A percentile compares a stretch with the other conserved stretches of the same genome.
Conservation (phyloP, 768 basidiomycete genomes). For the Sistotremastrum niveocremeum region DNA sequence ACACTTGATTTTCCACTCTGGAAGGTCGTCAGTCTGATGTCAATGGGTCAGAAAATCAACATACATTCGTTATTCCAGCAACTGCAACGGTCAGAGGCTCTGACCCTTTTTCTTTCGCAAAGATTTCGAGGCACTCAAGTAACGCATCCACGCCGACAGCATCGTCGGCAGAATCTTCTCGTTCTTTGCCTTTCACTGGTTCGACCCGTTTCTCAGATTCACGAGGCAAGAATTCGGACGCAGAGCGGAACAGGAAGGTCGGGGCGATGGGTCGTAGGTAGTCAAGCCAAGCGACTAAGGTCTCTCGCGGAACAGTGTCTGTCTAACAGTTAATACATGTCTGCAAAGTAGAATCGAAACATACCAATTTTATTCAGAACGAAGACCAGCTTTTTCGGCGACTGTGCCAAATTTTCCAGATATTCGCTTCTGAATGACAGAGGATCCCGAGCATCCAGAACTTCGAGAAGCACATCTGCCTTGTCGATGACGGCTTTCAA, state of each 20-base stretch:
- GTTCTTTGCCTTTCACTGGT: conserved; percentile 24
- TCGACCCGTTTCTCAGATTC: conserved; percentile 11
- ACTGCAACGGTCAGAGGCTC: conserved; percentile 57
- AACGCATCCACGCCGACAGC: conserved; percentile 47
- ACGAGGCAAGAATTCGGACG: conserved; percentile 48
- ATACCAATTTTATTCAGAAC: conserved; percentile 81
- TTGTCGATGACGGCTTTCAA: conserved; percentile 55
- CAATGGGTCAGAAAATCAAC: conserved; percentile 12
- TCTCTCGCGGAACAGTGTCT: conserved; percentile 76
- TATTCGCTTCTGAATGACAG: conserved; percentile 49
- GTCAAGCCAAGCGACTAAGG: conserved; percentile 53
- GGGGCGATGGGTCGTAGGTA: conserved; percentile 47
- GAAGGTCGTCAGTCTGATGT: conserved; percentile 1
- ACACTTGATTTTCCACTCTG: conserved; percentile 78
- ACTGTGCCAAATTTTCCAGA: conserved; percentile 41
- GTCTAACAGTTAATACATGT: conserved; percentile 1
- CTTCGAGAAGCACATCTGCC: conserved; percentile 67
- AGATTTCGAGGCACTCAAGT: conserved; percentile 31
- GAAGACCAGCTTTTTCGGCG: conserved; percentile 38
- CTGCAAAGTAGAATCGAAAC: conserved; percentile 14
- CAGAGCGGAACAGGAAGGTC: conserved; percentile 60
- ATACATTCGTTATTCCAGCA: conserved; percentile 72
- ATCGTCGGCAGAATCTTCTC: conserved; percentile 37
- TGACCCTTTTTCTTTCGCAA: conserved; percentile 35
- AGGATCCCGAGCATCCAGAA: conserved; percentile 81